phyloP scores from a whole-genome alignment of 306 rosid genomes.

The Geum urbanum region DNA sequence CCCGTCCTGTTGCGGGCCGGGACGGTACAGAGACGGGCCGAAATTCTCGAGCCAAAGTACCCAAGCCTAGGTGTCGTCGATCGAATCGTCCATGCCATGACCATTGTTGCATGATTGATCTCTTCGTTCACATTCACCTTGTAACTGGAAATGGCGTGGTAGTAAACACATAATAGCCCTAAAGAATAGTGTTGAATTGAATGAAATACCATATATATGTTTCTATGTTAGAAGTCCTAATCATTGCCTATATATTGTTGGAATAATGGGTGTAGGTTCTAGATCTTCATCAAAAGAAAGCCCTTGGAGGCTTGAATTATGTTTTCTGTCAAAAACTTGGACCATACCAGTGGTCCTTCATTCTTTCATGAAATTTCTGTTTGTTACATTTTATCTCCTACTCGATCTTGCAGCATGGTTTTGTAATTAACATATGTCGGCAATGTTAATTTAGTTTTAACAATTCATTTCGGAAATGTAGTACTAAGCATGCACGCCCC shows the following conservation, averaged over 20 bases:
- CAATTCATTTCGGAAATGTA: background rate
- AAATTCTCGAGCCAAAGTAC: too few relatives aligned
- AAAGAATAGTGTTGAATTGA: background rate
- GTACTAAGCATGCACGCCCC: background rate
- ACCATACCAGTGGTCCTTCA: constrained; percentile 36
- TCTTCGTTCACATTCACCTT: background rate
- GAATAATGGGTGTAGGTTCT: constrained; percentile 25
- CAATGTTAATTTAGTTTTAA: background rate
- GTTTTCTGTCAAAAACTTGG: constrained; percentile 21
- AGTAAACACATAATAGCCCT: background rate
- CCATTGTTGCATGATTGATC: too few relatives aligned
- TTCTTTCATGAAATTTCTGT: constrained; percentile 13
- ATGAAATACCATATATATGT: constrained; percentile 8
- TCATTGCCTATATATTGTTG: constrained; percentile 28
- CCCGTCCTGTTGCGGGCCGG: too few relatives aligned
- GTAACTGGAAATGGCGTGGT: background rate
- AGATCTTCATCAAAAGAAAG: constrained; percentile 21
- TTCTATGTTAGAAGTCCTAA: constrained; percentile 14
- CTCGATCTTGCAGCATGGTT: background rate
- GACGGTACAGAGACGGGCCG: too few relatives aligned
- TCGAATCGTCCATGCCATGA: too few relatives aligned
- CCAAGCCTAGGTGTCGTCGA: too few relatives aligned
- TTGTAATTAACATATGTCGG: background rate
- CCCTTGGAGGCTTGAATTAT: constrained; percentile 34
- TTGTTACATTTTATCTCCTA: background rate